Base-by-base conservation (phyloP, 495 filamentous ascomycete genomes). In the Hypomontagnella submonticulosa region DNA sequence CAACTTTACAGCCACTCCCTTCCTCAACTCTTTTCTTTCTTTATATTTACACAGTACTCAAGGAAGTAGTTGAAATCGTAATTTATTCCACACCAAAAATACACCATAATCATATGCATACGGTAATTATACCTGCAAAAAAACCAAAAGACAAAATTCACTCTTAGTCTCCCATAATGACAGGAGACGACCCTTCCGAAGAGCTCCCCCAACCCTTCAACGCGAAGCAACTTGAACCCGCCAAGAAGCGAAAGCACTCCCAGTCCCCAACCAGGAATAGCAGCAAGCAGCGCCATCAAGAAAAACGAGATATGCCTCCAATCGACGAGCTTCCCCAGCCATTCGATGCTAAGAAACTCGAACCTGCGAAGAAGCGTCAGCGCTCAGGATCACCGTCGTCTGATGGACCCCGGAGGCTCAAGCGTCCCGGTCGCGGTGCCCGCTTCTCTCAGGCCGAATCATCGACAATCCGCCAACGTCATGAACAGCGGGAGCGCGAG, bases 401-500 rank as follows among this genome's bases (percentile, higher is more conserved):
- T 56, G 78, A 81, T 5, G 69, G 81, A 13, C 81, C 88, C 6
- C 87, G 90, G 15, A 90, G 90, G 70, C 89, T 89, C 36, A 97
- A 97, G 77, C 87, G 92, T 13, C 95, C 95, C 8, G 93, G 93
- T 12, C 90, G 87, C 60, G 88, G 90, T 44, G 84, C 92, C 4
- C 89, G 95, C 47, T 85, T 96, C 66, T 85, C 85, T 6, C 86
- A 87, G 10, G 83, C 85, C 23, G 88, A 93, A 52, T 83, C 87
- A 12, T 89, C 91, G 49, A 84, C 86, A 16, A 83, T 92, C 50
- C 84, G 87, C 9, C 86, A 89, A 61, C 83, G 86, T 65, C 85
- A 88, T 43, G 77, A 87, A 61, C 85, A 90, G 67, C 81, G 87
- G 37, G 86, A 94, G 52, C 85, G 84, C 10, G 82, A 85, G 48